Evolutionary conservation across 208 protist genomes (phyloP).

Genomic region (Leptomonas seymouri): DNA sequence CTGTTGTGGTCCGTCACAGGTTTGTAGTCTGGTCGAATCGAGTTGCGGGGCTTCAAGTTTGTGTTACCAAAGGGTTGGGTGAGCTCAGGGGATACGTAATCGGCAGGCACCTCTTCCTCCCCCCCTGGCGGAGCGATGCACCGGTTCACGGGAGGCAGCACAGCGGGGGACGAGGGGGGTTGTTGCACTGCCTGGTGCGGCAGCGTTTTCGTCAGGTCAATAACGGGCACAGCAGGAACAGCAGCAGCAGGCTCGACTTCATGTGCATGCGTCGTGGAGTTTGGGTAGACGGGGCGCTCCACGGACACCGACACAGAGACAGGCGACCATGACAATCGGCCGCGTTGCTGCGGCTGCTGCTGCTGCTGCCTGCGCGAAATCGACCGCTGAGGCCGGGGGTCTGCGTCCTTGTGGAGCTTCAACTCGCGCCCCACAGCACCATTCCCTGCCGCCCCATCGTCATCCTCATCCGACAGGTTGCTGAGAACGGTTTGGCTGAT

Average conservation of each 20-base stretch:
- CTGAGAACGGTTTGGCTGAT: slow-evolving; percentile 29
- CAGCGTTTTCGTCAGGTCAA: slow-evolving; percentile 19
- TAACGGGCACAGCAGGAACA: slow-evolving; percentile 4
- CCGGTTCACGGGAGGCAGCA: background rate
- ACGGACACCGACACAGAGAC: slow-evolving; percentile 19
- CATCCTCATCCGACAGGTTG: slow-evolving; percentile 19
- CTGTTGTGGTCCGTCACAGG: slow-evolving; percentile 30
- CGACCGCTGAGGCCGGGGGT: background rate
- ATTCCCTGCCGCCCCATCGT: background rate
- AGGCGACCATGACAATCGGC: slow-evolving; percentile 7
- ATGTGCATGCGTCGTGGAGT: background rate
- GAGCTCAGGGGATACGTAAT: slow-evolving; percentile 28
- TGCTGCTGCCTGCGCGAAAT: slow-evolving; percentile 5
- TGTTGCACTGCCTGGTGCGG: background rate
- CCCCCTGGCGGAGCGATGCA: background rate
- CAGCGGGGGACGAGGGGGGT: background rate
- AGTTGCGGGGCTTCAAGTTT: slow-evolving; percentile 20
- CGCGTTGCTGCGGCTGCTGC: slow-evolving; percentile 5
- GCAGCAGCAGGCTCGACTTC: background rate
- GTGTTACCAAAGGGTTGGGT: slow-evolving; percentile 23
- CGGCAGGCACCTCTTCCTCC: slow-evolving; percentile 6
- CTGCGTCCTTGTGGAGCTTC: background rate
- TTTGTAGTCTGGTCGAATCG: slow-evolving; percentile 37
- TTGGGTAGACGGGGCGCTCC: slow-evolving; percentile 14
- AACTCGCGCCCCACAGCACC: background rate